Evolutionary conservation across 2,329 filamentous ascomycete genomes (phyloP), one percentile per base, ranked within the genome.

Genomic region (Fusarium nygamai): DNA sequence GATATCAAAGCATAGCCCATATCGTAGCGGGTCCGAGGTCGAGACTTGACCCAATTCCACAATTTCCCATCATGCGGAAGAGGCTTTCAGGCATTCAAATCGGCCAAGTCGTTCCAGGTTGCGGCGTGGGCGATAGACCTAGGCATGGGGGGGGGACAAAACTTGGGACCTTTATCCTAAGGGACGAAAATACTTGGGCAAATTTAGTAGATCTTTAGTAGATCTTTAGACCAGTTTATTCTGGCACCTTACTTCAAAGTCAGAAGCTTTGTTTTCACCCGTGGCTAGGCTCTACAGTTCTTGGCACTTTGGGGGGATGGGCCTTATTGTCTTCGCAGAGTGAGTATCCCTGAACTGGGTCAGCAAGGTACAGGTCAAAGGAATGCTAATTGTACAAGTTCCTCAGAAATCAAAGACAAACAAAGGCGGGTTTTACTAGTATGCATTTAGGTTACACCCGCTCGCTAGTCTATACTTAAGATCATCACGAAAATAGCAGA

Each of bases 51-150:
- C 60, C 41, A 47, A 24, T 38, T 53, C 51, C 51, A 54, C 47
- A 31, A 69, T 44, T 56, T 50, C 44, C 34, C 51, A 53, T 64
- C 83, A 96, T 83, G 19, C 87, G 87, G 80, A 95, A 41, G 43
- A 62, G 38, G 39, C 29, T 36, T 62, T 36, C 33, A 50, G 31
- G 39, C 36, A 47, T 62, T 58, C 33, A 36, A 47, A 33, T 44
- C 41, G 41, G 29, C 43, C 27, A 59, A 96, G 74, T 93, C 88
- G 11, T 91, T 86, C 50, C 39, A 96, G 41, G 41, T 53, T 68
- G 47, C 56, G 65, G 64, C 64, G 83, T 4, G 96, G 64, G 44
- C 76, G 77, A 0, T 24, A 39, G 43, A 19, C 31, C 19, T 16
- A 27, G 44, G 44, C 17, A n/a, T n/a, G n/a, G n/a, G n/a, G n/a